A percentile compares a stretch with the other conserved stretches of the same genome.
Conservation (phyloP, 495 filamentous ascomycete genomes). For the Cercophora sp. region DNA sequence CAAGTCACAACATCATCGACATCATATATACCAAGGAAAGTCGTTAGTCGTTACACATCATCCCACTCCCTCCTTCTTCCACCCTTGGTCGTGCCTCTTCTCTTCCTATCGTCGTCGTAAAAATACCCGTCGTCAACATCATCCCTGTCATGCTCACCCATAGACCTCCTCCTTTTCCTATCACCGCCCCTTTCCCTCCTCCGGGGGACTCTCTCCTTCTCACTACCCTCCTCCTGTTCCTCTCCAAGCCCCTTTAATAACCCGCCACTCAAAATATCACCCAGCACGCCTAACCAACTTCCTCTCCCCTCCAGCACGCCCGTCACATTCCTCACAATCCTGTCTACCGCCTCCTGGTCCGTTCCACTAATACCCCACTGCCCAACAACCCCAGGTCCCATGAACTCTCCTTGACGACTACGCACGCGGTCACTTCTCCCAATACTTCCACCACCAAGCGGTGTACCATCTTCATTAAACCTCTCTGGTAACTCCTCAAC, state of each 20-base stretch:
- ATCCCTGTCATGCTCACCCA: neutral
- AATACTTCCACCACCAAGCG: conserved; percentile 23
- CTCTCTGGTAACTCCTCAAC: conserved; percentile 56
- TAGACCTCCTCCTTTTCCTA: conserved; percentile 2
- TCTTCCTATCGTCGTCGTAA: conserved; percentile 16
- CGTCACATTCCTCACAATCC: conserved; percentile 29
- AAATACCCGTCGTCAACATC: conserved; percentile 16
- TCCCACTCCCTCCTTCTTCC: conserved; percentile 12
- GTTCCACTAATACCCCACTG: conserved; percentile 29
- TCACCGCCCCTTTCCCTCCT: neutral
- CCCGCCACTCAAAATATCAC: conserved; percentile 24
- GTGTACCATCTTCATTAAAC: conserved; percentile 60
- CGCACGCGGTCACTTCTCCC: conserved; percentile 4
- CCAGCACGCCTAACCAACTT: conserved; percentile 26
- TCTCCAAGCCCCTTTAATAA: conserved; percentile 19
- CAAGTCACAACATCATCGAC: neutral
- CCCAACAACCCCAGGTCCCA: conserved; percentile 15
- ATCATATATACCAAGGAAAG: conserved; percentile 2
- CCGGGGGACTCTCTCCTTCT: neutral
- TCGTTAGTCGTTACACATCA: conserved; percentile 15
- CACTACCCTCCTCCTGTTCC: neutral
- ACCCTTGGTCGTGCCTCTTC: conserved; percentile 12
- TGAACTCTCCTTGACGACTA: conserved; percentile 25
- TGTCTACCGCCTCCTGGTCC: conserved; percentile 29
- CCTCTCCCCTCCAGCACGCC: conserved; percentile 30